A percentile compares a stretch with the other conserved stretches of the same genome.
Evolutionary conservation across 2,329 filamentous ascomycete genomes (phyloP).

Genomic region (Cercospora sesami): DNA sequence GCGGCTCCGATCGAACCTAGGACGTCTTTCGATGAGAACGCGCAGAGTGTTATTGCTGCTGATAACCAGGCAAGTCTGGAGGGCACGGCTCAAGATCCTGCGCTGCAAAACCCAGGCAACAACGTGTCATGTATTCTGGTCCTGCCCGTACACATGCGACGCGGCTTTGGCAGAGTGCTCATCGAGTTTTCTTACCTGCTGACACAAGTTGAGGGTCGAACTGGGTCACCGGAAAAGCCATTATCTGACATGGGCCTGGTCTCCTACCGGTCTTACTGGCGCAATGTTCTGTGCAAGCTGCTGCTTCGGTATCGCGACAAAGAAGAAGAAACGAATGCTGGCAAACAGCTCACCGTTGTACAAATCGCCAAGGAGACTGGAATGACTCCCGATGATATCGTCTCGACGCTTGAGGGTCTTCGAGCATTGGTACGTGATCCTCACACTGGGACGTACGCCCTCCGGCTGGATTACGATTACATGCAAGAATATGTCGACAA

Average conservation of each 20-base stretch:
- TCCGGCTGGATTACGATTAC: slow-evolving; percentile 81
- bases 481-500: slow-evolving; percentile 85
- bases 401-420: slow-evolving; percentile 87
- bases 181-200: slow-evolving; percentile 98
- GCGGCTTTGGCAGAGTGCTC: slow-evolving; percentile 92
- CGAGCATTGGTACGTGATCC: slow-evolving; percentile 88
- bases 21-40: slow-evolving; percentile 32
- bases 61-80: slow-evolving; percentile 21
- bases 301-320: slow-evolving; percentile 62
- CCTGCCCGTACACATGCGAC: slow-evolving; percentile 91
- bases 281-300: slow-evolving; percentile 81
- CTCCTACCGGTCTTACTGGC: slow-evolving; percentile 97
- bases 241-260: slow-evolving; percentile 97
- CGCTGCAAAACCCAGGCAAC: slow-evolving; percentile 55
- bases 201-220: slow-evolving; percentile 88
- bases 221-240: slow-evolving; percentile 94
- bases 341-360: slow-evolving; percentile 50
- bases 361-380: slow-evolving; percentile 85
- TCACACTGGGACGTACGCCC: slow-evolving; percentile 81
- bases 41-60: slow-evolving; percentile 24
- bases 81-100: slow-evolving; percentile 33
- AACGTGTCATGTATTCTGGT: slow-evolving; percentile 98
- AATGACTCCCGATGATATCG: slow-evolving; percentile 93
- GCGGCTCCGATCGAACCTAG: slow-evolving; percentile 68
- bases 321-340: slow-evolving; percentile 28